These are phyloP conservation scores for Nannizziopsis arthrosporioides DNA, from an alignment of 2,329 filamentous ascomycete genomes.

Conservation along the genomic window DNA sequence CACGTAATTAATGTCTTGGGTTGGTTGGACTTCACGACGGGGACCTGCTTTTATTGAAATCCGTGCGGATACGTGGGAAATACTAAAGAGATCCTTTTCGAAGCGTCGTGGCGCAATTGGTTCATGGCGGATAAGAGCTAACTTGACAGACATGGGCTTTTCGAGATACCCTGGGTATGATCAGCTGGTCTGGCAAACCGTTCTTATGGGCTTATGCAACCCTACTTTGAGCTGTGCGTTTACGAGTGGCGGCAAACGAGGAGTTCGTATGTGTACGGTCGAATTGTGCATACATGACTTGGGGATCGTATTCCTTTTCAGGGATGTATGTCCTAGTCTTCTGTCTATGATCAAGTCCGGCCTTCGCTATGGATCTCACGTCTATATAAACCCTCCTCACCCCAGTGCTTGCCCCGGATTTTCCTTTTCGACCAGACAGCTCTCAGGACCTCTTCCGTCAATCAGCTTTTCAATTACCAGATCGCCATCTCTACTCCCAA, in stretches of 20 bases:
- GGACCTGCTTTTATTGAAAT: background rate
- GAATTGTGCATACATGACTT: conserved; percentile 6
- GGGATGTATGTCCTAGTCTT: conserved; percentile 5
- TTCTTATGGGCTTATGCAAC: conserved; percentile 8
- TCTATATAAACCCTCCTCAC: conserved; percentile 12
- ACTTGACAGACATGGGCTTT: background rate
- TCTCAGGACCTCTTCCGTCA: background rate
- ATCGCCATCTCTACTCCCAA: background rate
- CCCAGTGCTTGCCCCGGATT: conserved; percentile 6
- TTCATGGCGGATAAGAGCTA: background rate
- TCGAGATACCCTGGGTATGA: conserved; percentile 6
- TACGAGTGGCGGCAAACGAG: conserved; percentile 10
- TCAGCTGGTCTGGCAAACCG: conserved; percentile 4
- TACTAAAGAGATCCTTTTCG: background rate
- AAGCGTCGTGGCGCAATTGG: background rate
- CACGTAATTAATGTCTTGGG: background rate
- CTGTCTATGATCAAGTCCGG: background rate
- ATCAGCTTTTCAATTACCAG: background rate
- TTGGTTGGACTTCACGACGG: background rate
- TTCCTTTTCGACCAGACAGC: conserved; percentile 2
- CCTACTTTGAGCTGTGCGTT: conserved; percentile 7
- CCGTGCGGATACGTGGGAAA: background rate
- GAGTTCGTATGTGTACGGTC: conserved; percentile 10
- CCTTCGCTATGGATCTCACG: background rate
- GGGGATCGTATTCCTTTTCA: conserved; percentile 6